These are phyloP conservation scores for Paraphoma sp. DNA, from an alignment of 2,329 filamentous ascomycete genomes.

Conservation along the genomic window DNA sequence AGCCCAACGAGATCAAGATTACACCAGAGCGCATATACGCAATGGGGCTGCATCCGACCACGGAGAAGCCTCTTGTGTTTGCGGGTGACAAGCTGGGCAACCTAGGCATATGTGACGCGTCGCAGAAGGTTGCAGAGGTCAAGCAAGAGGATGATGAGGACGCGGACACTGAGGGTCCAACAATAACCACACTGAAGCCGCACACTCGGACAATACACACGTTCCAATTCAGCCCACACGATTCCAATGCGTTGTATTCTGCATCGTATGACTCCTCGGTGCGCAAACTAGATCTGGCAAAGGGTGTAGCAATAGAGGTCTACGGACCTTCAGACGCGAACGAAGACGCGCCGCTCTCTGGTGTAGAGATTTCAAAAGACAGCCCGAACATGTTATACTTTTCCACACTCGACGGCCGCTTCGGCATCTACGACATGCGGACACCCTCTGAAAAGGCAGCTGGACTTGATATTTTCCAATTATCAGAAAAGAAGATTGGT, in stretches of 20 bases:
- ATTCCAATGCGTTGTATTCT: conserved; percentile 78
- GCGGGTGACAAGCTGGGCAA: conserved; percentile 94
- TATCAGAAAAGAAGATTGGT: conserved; percentile 94
- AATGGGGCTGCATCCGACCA: conserved; percentile 85
- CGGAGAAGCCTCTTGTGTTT: conserved; percentile 86
- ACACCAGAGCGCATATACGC: conserved; percentile 63
- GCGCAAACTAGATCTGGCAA: conserved; percentile 81
- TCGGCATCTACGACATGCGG: conserved; percentile 83
- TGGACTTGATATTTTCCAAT: conserved; percentile 68
- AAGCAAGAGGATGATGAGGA: conserved; percentile 69
- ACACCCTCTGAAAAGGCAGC: conserved; percentile 59
- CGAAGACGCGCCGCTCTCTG: conserved; percentile 81
- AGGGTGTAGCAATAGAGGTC: conserved; percentile 78
- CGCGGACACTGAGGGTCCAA: conserved; percentile 70
- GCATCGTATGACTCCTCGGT: conserved; percentile 94
- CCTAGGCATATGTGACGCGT: conserved; percentile 88
- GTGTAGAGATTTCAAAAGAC: conserved; percentile 76
- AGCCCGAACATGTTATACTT: conserved; percentile 82
- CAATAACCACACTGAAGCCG: conserved; percentile 88
- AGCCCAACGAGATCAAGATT: conserved; percentile 66
- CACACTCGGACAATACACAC: conserved; percentile 88
- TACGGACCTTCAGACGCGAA: conserved; percentile 75
- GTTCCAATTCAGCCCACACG: conserved; percentile 77
- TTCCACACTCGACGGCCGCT: conserved; percentile 80
- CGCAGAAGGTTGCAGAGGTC: conserved; percentile 65